Conservation (phyloP, 2,329 filamentous ascomycete species). For the Aureobasidium sp. region DNA sequence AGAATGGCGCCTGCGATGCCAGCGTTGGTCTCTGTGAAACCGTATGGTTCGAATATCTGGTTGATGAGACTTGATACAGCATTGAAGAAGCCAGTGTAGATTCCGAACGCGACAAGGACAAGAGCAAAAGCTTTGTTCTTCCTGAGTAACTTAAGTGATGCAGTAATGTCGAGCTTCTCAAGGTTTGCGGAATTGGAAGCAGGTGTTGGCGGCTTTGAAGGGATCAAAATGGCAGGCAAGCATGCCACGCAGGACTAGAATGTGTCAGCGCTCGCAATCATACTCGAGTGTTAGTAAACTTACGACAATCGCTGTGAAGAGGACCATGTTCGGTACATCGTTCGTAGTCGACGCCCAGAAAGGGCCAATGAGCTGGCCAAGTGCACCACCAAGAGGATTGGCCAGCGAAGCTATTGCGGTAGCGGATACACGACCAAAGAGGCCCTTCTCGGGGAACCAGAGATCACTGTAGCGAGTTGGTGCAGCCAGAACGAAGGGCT, state of each 20-base stretch:
- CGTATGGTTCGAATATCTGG: constrained; percentile 82
- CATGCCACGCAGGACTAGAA: constrained; percentile 49
- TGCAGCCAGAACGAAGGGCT: constrained; percentile 84
- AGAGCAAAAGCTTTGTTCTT: constrained; percentile 68
- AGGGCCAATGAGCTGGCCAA: constrained; percentile 76
- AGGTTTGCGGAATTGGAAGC: constrained; percentile 58
- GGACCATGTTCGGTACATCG: constrained; percentile 71
- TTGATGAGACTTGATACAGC: constrained; percentile 78
- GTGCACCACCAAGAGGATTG: constrained; percentile 80
- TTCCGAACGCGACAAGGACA: constrained; percentile 67
- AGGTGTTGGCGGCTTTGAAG: constrained; percentile 66
- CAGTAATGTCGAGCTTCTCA: constrained; percentile 42
- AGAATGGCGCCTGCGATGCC: constrained; percentile 85
- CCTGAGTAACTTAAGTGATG: constrained; percentile 40
- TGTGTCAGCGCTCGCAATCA: background rate
- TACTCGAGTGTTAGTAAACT: constrained; percentile 25
- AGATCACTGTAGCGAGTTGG: constrained; percentile 87
- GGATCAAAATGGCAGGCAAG: constrained; percentile 75
- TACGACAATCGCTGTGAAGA: constrained; percentile 78
- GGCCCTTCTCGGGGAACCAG: constrained; percentile 79
- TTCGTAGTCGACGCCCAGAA: constrained; percentile 56
- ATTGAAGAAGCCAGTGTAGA: constrained; percentile 94
- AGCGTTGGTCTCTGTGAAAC: constrained; percentile 72
- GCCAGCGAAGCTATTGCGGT: constrained; percentile 79
- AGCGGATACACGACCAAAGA: constrained; percentile 58